A percentile compares a stretch with the other conserved stretches of the same genome.
Evolutionary conservation across 371 early-diverging fungal genomes (phyloP).

Genomic region (Mortierella sp.): DNA sequence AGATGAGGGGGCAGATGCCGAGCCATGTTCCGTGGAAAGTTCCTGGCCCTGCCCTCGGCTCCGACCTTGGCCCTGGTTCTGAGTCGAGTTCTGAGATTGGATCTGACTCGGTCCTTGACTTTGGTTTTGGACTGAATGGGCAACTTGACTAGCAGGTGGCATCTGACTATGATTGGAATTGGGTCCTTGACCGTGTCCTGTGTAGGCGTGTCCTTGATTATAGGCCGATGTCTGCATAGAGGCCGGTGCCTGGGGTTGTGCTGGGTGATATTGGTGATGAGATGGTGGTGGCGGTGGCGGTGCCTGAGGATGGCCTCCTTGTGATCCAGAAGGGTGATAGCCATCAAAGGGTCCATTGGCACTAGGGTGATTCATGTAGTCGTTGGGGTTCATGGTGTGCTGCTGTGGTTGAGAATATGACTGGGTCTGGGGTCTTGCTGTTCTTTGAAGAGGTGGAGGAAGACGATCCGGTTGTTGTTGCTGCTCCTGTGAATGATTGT

Average conservation of each 20-base stretch:
- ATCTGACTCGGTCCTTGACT: constrained; percentile 8
- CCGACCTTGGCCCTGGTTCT: constrained; percentile 2
- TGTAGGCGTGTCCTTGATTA: constrained; percentile 9
- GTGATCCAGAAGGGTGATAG: too few species aligned
- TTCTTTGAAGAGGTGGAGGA: background rate
- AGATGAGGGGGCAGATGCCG: constrained; percentile 25
- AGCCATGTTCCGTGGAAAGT: constrained; percentile 9
- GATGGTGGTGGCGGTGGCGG: constrained; percentile 14
- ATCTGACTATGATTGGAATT: constrained; percentile 13
- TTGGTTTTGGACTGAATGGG: constrained; percentile 15
- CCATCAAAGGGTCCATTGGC: too few species aligned
- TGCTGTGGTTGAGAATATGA: constrained; percentile 13
- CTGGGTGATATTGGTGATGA: background rate
- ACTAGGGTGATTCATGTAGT: constrained; percentile 3
- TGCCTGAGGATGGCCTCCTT: constrained; percentile 21
- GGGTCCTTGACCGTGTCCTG: background rate
- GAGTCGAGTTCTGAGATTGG: constrained; percentile 10
- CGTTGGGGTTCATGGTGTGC: constrained; percentile 2
- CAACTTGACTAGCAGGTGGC: constrained; percentile 10
- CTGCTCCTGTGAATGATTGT: constrained; percentile 15
- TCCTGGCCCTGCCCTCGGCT: constrained; percentile 6
- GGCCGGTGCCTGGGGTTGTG: constrained; percentile 25
- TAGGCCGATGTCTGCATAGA: constrained; percentile 29
- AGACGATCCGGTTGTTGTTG: background rate
- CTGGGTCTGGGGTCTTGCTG: background rate